A percentile compares a stretch with the other conserved stretches of the same genome.
These are phyloP conservation scores for Tricholoma furcatifolium DNA, from an alignment of 768 basidiomycete genomes.

Conservation along the genomic window DNA sequence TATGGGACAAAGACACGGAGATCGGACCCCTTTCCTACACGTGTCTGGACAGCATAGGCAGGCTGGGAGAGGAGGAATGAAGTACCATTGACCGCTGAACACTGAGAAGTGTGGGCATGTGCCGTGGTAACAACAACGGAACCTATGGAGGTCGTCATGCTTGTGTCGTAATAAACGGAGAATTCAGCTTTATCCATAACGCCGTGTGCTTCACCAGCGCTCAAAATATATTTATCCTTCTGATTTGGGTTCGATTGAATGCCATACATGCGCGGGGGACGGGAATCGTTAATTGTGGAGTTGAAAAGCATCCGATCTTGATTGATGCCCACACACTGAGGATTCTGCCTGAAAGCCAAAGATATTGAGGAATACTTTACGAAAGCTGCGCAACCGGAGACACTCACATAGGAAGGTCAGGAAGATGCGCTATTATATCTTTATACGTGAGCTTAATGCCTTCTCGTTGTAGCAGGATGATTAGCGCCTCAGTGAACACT, in stretches of 20 bases:
- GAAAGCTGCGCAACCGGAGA: background rate
- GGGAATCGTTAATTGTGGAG: background rate
- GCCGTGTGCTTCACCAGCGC: background rate
- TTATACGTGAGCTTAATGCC: slow-evolving; percentile 4
- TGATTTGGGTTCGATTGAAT: background rate
- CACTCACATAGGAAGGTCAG: background rate
- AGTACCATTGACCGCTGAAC: background rate
- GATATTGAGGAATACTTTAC: background rate
- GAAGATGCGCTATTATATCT: slow-evolving; percentile 1
- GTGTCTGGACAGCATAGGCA: slow-evolving; percentile 1
- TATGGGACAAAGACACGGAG: background rate
- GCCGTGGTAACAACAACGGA: background rate
- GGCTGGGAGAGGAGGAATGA: background rate
- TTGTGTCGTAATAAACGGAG: background rate
- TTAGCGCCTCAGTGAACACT: slow-evolving; percentile 4
- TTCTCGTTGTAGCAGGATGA: background rate
- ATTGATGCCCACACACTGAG: slow-evolving; percentile 7
- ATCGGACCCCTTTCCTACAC: background rate
- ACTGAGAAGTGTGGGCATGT: background rate
- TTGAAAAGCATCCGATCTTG: background rate
- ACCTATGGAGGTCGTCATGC: background rate
- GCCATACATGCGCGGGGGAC: background rate
- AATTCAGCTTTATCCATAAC: background rate
- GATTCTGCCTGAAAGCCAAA: background rate
- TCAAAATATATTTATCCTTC: background rate